Evolutionary conservation across 2,329 filamentous ascomycete genomes (phyloP).

Genomic region (Penicillium concentricum): DNA sequence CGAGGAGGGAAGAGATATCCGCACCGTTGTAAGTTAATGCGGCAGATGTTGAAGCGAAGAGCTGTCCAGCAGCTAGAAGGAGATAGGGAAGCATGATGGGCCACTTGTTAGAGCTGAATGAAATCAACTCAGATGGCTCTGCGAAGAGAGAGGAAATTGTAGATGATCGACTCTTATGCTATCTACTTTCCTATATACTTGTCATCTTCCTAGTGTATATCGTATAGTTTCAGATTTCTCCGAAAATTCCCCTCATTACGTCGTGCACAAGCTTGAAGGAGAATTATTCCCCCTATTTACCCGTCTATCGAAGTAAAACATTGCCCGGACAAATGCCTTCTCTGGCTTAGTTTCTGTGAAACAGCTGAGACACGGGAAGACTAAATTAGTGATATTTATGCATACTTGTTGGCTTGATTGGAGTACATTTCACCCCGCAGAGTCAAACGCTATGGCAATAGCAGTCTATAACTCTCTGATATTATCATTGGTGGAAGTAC

Average conservation of each 20-base stretch:
- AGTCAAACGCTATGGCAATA: background rate
- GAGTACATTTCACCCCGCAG: background rate
- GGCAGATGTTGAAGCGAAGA: slow-evolving; percentile 32
- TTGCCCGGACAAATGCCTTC: slow-evolving; percentile 1
- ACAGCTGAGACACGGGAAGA: slow-evolving; percentile 3
- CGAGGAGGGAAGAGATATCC: slow-evolving; percentile 67
- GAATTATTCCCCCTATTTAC: background rate
- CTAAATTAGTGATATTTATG: background rate
- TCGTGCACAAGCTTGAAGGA: background rate
- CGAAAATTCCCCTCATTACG: background rate
- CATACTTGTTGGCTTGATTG: background rate
- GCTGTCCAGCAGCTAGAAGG: slow-evolving; percentile 14
- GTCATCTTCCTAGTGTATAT: background rate
- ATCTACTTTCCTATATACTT: background rate
- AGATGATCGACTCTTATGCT: background rate
- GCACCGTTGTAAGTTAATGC: slow-evolving; percentile 64
- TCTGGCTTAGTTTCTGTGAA: slow-evolving; percentile 11
- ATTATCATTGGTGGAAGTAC: slow-evolving; percentile 4
- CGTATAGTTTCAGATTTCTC: background rate
- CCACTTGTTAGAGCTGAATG: background rate
- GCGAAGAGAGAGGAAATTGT: background rate
- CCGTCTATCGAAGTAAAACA: background rate
- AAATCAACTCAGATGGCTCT: background rate
- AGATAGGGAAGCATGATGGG: slow-evolving; percentile 13
- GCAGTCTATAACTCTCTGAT: background rate